Base-by-base conservation (phyloP, 371 early-diverging fungal genomes). In the Mortierella sp. region DNA sequence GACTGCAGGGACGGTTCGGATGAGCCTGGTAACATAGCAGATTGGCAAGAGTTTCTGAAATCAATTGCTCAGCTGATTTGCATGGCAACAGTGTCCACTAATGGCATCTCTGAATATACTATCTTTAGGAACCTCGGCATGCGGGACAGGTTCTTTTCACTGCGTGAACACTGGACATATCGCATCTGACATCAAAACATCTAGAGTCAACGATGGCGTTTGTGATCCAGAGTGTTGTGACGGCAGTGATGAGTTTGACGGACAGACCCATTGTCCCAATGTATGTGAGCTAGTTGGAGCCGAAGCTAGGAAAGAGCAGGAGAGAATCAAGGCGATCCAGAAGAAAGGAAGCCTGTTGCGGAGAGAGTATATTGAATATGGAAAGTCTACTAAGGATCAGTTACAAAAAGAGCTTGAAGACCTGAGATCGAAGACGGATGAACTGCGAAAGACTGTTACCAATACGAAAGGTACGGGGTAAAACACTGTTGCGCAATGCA, bases 201-300 rank as follows among this genome's bases (percentile, higher is more conserved):
- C 86, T n/a, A 88, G 92, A 19, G 96, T 98, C 49, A 97, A 97
- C 75, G 98, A 98, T 82, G 98, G 98, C 32, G 86, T 97, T 13
- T 98, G 98, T 73, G 93, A 98, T 67, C 88, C 90, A 15, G 95
- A 94, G 47, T 98, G 98, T 83, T 98, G 98, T 75, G 98, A 98
- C 79, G 98, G 98, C 7, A 88, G 92, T 0, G 98, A 98, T 66
- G 98, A 98, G 76, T 89, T 85, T 64, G 83, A 83, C 28, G 78
- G 78, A 29, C 64, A 74, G 12, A 85, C 86, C 0, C 28, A 65
- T 9, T 98, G 98, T 67, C 92, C 92, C 15, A 87, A 97, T 79
- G 72, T 75, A 13, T 98, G 98, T 68, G 83, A 80, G n/a, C 84
- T 89, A 58, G 83, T 89, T 1, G 78, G 76, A 35, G 63, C 66